Evolutionary conservation across 495 filamentous ascomycete genomes (phyloP).

Genomic region (Endocarpon pusillum): DNA sequence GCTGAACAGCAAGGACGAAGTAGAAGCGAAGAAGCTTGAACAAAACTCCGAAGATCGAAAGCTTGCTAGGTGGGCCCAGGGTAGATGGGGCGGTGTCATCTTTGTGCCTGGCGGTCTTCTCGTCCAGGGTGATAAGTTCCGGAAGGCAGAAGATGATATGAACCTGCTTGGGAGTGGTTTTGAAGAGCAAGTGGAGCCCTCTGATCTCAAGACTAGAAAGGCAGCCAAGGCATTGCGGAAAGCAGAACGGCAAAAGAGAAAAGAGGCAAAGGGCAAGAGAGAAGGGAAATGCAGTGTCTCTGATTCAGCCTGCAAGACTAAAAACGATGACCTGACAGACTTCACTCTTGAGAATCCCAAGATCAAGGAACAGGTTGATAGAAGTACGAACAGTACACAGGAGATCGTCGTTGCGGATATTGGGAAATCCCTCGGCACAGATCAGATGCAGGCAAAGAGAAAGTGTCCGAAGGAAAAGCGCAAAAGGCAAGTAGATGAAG

Average conservation of each 20-base stretch:
- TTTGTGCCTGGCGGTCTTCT: constrained; percentile 73
- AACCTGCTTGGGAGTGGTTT: background rate
- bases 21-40: constrained; percentile 45
- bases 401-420: too few species aligned
- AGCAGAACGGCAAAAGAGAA: constrained; percentile 8
- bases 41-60: constrained; percentile 41
- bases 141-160: constrained; percentile 8
- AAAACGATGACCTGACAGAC: too few species aligned
- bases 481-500: constrained; percentile 10
- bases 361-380: background rate
- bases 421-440: constrained; percentile 2
- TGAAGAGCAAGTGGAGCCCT: background rate
- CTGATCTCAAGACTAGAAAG: constrained; percentile 2
- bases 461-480: constrained; percentile 9
- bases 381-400: too few species aligned
- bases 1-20: constrained; percentile 72
- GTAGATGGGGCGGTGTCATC: constrained; percentile 53
- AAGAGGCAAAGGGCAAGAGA: constrained; percentile 10
- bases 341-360: constrained; percentile 2
- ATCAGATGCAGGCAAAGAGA: constrained; percentile 8
- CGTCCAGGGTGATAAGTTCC: constrained; percentile 47
- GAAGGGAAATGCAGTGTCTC: constrained; percentile 11
- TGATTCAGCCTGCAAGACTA: constrained; percentile 1
- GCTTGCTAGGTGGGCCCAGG: constrained; percentile 46
- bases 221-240: constrained; percentile 6